phyloP scores from a whole-genome alignment of 2,329 filamentous ascomycete genomes.

The Trichoderma guizhouense region DNA sequence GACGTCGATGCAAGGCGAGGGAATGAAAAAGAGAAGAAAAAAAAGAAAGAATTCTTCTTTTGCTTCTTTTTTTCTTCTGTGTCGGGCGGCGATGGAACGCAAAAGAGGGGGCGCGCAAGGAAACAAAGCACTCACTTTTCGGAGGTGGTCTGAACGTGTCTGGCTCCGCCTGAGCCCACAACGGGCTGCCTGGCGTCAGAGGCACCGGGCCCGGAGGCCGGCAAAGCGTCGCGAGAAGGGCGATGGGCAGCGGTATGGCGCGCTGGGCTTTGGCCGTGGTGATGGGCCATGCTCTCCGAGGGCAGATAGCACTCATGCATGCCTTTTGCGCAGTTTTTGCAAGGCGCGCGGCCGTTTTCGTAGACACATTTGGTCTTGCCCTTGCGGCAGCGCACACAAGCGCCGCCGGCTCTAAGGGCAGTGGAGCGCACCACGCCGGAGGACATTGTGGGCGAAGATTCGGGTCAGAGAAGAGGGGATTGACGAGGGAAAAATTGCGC shows the following conservation, averaged over 20 bases:
- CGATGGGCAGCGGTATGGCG: constrained; percentile 47
- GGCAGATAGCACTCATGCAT: constrained; percentile 63
- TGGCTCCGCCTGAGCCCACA: constrained; percentile 42
- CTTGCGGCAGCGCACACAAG: constrained; percentile 61
- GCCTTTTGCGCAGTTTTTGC: constrained; percentile 62
- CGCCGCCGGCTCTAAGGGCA: constrained; percentile 58
- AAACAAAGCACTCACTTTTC: constrained; percentile 52
- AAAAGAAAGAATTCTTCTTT: neutral
- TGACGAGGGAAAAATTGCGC: neutral
- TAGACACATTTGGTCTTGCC: constrained; percentile 64
- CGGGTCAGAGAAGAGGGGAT: neutral
- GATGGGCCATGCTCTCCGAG: constrained; percentile 57
- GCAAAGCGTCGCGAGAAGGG: constrained; percentile 52
- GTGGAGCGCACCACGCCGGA: constrained; percentile 53
- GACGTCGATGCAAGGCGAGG: neutral
- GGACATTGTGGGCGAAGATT: constrained; percentile 36
- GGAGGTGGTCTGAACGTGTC: constrained; percentile 44
- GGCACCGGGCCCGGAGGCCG: constrained; percentile 48
- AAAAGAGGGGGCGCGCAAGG: neutral
- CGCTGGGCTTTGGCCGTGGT: constrained; percentile 57
- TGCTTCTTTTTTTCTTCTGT: neutral
- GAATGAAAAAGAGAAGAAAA: neutral
- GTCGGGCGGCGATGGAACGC: neutral
- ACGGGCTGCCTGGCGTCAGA: constrained; percentile 44
- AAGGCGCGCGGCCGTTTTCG: constrained; percentile 59